These are phyloP conservation scores for Starmerella etchellsii DNA, from an alignment of 805 yeast genomes.

Conservation along the genomic window DNA sequence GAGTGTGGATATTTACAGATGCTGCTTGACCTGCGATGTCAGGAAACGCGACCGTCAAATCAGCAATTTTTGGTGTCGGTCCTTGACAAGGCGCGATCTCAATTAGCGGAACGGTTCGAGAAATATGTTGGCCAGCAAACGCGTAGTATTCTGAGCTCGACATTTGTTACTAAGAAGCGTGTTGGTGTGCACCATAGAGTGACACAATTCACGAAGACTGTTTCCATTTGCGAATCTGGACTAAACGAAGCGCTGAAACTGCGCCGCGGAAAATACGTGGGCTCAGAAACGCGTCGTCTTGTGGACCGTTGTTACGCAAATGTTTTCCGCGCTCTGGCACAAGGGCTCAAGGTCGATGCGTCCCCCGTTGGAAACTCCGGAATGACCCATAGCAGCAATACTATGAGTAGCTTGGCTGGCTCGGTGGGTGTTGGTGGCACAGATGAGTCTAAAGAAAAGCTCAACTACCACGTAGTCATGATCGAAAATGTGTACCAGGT, in stretches of 20 bases:
- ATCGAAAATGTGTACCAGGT: conserved; percentile 45
- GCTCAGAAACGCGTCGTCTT: conserved; percentile 10
- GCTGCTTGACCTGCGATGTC: conserved; percentile 32
- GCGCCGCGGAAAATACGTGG: conserved; percentile 1
- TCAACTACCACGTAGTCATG: conserved; percentile 35
- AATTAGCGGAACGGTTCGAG: conserved; percentile 44
- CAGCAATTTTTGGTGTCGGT: conserved; percentile 51
- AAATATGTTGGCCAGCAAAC: conserved; percentile 46
- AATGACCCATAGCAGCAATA: background rate
- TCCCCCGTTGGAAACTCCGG: background rate
- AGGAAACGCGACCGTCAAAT: conserved; percentile 35
- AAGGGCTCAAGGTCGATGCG: conserved; percentile 18
- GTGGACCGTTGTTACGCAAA: conserved; percentile 15
- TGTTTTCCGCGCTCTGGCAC: conserved; percentile 21
- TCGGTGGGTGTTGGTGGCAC: conserved; percentile 11
- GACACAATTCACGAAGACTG: conserved; percentile 35
- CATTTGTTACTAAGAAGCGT: conserved; percentile 28
- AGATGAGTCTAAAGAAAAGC: conserved; percentile 28
- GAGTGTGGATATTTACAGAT: conserved; percentile 34
- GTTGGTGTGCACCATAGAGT: conserved; percentile 35
- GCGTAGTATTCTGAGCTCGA: conserved; percentile 31
- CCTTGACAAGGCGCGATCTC: conserved; percentile 40
- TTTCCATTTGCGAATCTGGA: conserved; percentile 13
- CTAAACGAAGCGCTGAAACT: conserved; percentile 8
- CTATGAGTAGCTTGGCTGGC: conserved; percentile 8